Percentiles rank a stretch among this genome's conserved stretches.
These are phyloP conservation scores for Pythium monospermum DNA, from an alignment of 352 stramenopile species.

Conservation along the genomic window DNA sequence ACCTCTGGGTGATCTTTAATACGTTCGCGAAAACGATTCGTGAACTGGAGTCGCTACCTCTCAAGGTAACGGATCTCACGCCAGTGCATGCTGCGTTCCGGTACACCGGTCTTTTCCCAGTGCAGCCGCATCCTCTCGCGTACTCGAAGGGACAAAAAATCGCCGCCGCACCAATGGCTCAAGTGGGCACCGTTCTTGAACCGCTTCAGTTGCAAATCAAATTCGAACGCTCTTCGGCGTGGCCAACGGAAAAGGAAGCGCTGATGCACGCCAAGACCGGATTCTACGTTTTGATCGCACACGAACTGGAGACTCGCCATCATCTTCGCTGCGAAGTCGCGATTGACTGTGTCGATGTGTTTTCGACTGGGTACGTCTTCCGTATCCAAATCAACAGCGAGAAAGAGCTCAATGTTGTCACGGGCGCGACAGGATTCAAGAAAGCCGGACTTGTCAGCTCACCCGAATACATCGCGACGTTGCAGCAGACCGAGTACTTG, in stretches of 20 bases:
- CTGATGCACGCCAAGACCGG: conserved; percentile 81
- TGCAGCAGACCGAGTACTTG: conserved; percentile 59
- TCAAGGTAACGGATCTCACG: conserved; percentile 80
- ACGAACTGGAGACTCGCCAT: conserved; percentile 65
- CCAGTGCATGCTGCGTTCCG: conserved; percentile 79
- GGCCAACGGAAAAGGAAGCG: conserved; percentile 78
- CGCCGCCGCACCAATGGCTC: conserved; percentile 37
- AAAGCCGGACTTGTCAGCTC: conserved; percentile 59
- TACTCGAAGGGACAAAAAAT: conserved; percentile 72
- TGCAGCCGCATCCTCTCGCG: conserved; percentile 81
- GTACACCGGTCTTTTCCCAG: conserved; percentile 80
- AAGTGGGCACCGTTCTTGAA: conserved; percentile 74
- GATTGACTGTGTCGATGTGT: conserved; percentile 72
- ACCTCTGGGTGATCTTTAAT: conserved; percentile 81
- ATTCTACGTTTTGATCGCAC: conserved; percentile 86
- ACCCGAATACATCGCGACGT: conserved; percentile 50
- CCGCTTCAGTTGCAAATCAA: conserved; percentile 67
- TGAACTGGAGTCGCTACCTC: conserved; percentile 71
- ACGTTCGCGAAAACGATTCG: conserved; percentile 72
- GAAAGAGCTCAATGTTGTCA: conserved; percentile 65
- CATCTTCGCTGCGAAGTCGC: conserved; percentile 70
- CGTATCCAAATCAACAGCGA: conserved; percentile 76
- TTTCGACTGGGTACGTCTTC: conserved; percentile 81
- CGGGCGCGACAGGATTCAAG: conserved; percentile 45
- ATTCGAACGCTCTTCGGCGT: conserved; percentile 84